Evolutionary conservation across 2,329 filamentous ascomycete genomes (phyloP).

Genomic region (Didymella segeticola): DNA sequence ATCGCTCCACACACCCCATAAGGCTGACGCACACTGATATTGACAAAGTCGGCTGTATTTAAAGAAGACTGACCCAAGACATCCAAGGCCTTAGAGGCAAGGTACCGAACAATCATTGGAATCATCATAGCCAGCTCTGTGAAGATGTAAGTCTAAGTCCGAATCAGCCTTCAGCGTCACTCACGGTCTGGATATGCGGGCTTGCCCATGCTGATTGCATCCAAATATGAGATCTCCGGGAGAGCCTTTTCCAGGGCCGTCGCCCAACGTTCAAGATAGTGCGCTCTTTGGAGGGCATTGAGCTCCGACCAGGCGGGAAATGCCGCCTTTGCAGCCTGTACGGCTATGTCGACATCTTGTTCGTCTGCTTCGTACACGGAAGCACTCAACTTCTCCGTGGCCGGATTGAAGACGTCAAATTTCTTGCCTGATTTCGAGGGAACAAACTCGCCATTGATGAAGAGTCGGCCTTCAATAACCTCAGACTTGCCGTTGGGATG

Average conservation of each 20-base stretch:
- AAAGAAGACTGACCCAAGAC: conserved; percentile 81
- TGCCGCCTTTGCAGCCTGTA: conserved; percentile 74
- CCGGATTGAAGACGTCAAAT: not conserved
- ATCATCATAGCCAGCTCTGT: too few relatives aligned
- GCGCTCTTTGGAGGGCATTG: conserved; percentile 34
- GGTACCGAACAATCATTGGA: too few relatives aligned
- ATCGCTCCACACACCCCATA: conserved; percentile 81
- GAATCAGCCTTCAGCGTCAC: conserved; percentile 74
- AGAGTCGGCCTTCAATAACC: conserved; percentile 45
- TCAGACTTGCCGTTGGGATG: too few relatives aligned
- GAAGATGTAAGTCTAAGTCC: too few relatives aligned
- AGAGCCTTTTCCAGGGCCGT: conserved; percentile 82
- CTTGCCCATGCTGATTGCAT: conserved; percentile 86
- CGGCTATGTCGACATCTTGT: conserved; percentile 68
- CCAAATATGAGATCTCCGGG: conserved; percentile 80
- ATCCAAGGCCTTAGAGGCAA: too few relatives aligned
- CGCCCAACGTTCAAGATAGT: conserved; percentile 67
- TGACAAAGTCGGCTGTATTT: conserved; percentile 51
- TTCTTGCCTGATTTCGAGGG: not conserved
- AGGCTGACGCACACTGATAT: conserved; percentile 78
- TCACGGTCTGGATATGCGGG: conserved; percentile 82
- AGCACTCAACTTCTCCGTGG: not conserved
- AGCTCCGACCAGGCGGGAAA: conserved; percentile 73
- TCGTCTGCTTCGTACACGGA: conserved; percentile 44
- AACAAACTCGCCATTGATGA: conserved; percentile 37